Evolutionary conservation across 441 rosid genomes (phyloP), one percentile per base, ranked within the genome.

Genomic region (Syzygium syzygioides): DNA sequence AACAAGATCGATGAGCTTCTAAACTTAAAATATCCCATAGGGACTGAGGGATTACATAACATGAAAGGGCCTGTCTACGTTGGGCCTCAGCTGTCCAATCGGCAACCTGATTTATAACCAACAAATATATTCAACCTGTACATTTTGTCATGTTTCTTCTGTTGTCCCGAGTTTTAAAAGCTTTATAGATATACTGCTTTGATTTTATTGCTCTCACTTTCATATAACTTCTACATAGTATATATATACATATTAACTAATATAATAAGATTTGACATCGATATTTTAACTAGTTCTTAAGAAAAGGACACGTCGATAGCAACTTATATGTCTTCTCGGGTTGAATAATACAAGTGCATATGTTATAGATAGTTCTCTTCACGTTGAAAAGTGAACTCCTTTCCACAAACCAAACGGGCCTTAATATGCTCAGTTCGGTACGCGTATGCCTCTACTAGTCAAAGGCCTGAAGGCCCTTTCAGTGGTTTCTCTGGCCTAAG

Each of bases 21-120:
- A 62, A n/a, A 14, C 17, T 60, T 28, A 59, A 59, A 59, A 1
- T n/a, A 2, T 62, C 34, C 19, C 0, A 0, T 14, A 3, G 34
- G 26, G 19, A 4, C 68, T n/a, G 9, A 20, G 19, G 68, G 68
- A 62, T 62, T 28, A 62, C 68, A 62, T 64, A 64, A 30, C 6
- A 64, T 8, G 41, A 55, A 64, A 30, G 12, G 41, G 12, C 41
- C 20, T 64, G 41, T 64, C 76, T 64, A 64, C 6, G 34, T 62
- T n/a, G 19, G 68, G 34, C 76, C 71, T 64, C 3, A 2, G 12
- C 23, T 0, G 13, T 30, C 76, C 12, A 64, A 64, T 17, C 3
- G 23, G 23, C 0, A 30, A 64, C 23, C 1, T 8, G 12, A 30
- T 30, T 17, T n/a, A 15, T 64, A 64, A 64, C 76, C 41, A 64